Percentiles rank a stretch among this genome's conserved stretches.
Evolutionary conservation across 805 yeast species (phyloP).

Genomic region (Tetrapisispora arboricola): DNA sequence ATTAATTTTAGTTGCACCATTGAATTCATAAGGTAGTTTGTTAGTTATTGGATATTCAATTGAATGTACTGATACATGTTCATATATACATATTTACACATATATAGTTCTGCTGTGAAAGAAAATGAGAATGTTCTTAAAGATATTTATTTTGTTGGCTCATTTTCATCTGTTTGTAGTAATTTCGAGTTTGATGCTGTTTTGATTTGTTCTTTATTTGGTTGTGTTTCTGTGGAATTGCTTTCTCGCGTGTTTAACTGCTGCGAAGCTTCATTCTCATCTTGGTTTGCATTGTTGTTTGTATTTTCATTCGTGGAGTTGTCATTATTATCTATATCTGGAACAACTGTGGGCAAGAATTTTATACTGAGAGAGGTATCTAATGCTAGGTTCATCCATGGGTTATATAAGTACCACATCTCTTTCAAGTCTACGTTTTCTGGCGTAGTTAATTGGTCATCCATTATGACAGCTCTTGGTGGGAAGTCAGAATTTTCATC

Average conservation of each 20-base stretch:
- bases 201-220: not conserved
- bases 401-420: conserved; percentile 26
- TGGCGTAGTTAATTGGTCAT: conserved; percentile 9
- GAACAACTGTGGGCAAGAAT: conserved; percentile 25
- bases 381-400: conserved; percentile 29
- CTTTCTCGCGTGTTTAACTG: no score
- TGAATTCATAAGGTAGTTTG: no score
- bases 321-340: not conserved
- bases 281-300: no score
- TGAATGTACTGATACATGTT: no score
- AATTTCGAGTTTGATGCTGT: not conserved
- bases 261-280: no score
- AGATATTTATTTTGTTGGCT: not conserved
- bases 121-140: not conserved
- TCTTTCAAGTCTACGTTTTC: conserved; percentile 22
- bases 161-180: not conserved
- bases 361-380: conserved; percentile 29
- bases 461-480: conserved; percentile 15
- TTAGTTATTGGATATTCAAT: no score
- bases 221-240: not conserved
- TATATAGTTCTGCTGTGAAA: no score
- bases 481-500: conserved; percentile 5
- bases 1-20: no score
- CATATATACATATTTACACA: no score
- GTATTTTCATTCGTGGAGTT: not conserved